Percentiles rank a stretch among this genome's conserved stretches.
Evolutionary conservation across 192 early-diverging fungal genomes (phyloP).

Genomic region (Backusella sp.): DNA sequence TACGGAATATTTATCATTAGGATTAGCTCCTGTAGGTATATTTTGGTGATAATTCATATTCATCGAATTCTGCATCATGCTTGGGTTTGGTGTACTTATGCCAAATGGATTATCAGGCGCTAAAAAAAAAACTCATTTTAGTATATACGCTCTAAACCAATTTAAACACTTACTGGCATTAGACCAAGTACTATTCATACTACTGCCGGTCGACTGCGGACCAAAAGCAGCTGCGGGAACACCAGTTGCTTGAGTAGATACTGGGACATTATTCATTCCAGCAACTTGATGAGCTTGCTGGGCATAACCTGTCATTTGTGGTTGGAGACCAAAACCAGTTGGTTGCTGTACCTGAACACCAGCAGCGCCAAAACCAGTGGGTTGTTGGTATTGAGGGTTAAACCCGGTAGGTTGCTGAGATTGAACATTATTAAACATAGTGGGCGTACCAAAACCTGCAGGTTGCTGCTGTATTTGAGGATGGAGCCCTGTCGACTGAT

Average conservation of each 20-base stretch:
- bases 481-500: not conserved
- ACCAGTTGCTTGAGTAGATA: conserved; percentile 4
- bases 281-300: not conserved
- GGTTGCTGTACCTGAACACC: not conserved
- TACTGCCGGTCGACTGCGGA: not conserved
- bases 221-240: not conserved
- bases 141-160: not conserved
- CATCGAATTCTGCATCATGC: not conserved
- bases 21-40: conserved; percentile 1
- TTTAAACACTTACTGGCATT: conserved; percentile 25
- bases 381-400: conserved; percentile 4
- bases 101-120: conserved; percentile 40
- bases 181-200: conserved; percentile 19
- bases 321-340: not conserved
- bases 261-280: not conserved
- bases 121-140: not conserved
- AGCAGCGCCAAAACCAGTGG: not conserved
- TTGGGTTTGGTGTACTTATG: not conserved
- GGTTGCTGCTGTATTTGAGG: conserved; percentile 2
- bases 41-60: not conserved
- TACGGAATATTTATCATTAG: conserved; percentile 33
- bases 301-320: not conserved
- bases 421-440: not conserved
- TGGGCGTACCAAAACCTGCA: conserved; percentile 2
- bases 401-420: not conserved